Conservation (phyloP, 805 yeast genomes). For the Candida taoyuanica region DNA sequence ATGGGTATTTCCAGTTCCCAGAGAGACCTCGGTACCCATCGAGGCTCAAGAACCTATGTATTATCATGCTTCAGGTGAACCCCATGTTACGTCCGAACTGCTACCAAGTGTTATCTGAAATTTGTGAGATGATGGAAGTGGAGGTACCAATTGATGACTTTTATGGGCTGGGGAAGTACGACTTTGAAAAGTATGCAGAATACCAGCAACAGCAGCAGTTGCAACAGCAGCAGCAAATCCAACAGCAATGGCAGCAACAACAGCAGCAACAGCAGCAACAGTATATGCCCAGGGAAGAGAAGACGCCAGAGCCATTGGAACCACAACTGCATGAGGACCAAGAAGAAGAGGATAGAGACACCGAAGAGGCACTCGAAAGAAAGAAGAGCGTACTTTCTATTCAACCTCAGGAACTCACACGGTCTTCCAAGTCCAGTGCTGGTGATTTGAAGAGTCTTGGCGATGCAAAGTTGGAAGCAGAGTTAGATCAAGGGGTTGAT, state of each 20-base stretch:
- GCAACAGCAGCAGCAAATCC: conserved; percentile 38
- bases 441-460: conserved; percentile 17
- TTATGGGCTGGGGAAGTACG: conserved; percentile 46
- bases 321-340: conserved; percentile 1
- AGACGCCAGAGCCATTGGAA: not conserved
- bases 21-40: conserved; percentile 63
- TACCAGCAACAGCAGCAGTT: conserved; percentile 40
- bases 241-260: conserved; percentile 25
- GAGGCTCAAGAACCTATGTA: conserved; percentile 67
- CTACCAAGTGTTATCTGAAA: conserved; percentile 65
- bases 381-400: conserved; percentile 4
- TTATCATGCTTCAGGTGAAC: conserved; percentile 76
- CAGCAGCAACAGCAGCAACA: conserved; percentile 5
- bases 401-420: conserved; percentile 20
- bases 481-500: not conserved
- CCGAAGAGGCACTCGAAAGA: not conserved
- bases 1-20: conserved; percentile 78
- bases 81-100: conserved; percentile 83
- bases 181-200: conserved; percentile 54
- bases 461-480: not conserved
- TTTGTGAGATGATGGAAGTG: conserved; percentile 56
- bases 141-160: conserved; percentile 41
- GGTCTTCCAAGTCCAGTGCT: conserved; percentile 25
- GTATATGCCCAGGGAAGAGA: not conserved
- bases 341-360: conserved; percentile 1